Base-by-base conservation (phyloP, 768 basidiomycete genomes). In the Kwoniella sp. region DNA sequence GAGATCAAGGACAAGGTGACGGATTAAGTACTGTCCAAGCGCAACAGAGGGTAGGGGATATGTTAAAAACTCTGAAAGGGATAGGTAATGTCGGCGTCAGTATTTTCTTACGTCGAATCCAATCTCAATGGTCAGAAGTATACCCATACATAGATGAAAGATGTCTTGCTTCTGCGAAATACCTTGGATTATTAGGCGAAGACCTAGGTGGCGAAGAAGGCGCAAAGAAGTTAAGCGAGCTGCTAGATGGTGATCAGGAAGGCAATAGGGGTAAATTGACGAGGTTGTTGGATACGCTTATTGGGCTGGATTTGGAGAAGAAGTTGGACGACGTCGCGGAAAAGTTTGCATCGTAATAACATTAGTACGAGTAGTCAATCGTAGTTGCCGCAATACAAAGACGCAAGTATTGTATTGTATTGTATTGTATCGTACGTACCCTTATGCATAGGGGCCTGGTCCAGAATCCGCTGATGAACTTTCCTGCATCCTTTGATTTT, bases 81-180 rank as follows among this genome's bases (percentile, higher is more conserved):
- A 70, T 71, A 47, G 76, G 76, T 48, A 67, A 70, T 1, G 69
- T 70, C 8, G 72, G 70, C 10, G 71, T 69, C 2, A 56, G 62
- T 22, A 69, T 75, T 48, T 75, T 77, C 48, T 36, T 77, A 4
- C 57, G 76, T 13, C 48, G 73, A 27, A 68, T 72, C 19, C 76
- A 77, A 37, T 60, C 30, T 1, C 66, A 77, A 27, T 77, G 76
- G 76, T 44, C 67, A 13, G 76, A 77, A 55, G 70, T 77, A 1
- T 77, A 63, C 56, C 76, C 76, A 0, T 77, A 64, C 57, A 68
- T 66, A 5, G 76, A 77, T 63, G 68, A 74, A 2, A 65, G 65
- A 54, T 58, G 67, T 51, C 30, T 74, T 4, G 37, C 37, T 22
- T 71, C 69, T 13, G 76, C 73, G 13, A 65, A 37, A 50, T 25